Evolutionary conservation across 1,284 basidiomycete species (phyloP), one percentile per base, ranked within the genome.

Genomic region (Sphaerobolus stellatus): DNA sequence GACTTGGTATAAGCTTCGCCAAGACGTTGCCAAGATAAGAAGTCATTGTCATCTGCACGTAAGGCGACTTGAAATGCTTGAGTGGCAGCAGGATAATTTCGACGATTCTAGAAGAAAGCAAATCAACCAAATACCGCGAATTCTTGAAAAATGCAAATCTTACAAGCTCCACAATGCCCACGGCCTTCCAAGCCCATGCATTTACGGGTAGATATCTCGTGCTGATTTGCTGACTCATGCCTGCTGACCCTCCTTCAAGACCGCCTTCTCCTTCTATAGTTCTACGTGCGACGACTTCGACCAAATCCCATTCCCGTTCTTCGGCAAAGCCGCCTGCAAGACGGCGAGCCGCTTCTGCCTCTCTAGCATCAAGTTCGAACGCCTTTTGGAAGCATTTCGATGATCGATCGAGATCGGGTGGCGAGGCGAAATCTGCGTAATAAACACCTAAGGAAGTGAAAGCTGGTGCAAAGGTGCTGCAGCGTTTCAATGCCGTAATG

Each of bases 341-440:
- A 56, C 86, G 77, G 48, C 81, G 78, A 0, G 95, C 97, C 1
- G 97, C 94, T 14, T 90, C 84, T 11, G 83, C 84, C 71, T 99
- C 92, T 13, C 88, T 81, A 1, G 94, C 82, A 70, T 98, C 95
- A 2, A 99, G 82, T 71, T 99, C 97, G 63, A 99, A 98, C 0
- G 97, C 97, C 65, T 97, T 98, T 65, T 99, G 95, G 74, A 98
- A 98, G 68, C 97, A 99, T 68, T 96, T 96, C 16, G 91, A 89
- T 1, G 96, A 90, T 40, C 96, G 85, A 9, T 83, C 82, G 8
- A 83, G 83, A 69, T 99, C 95, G 0, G 86, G 82, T 1, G 93
- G 92, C 13, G 76, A 72, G 13, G 81, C 72, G 51, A 77, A 78
- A 50, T 92, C 87, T 18, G 82, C 73, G 68, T 99, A 99, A 72